Percentiles rank a stretch among this genome's conserved stretches.
These are phyloP conservation scores for Tephrocybe rancida DNA, from an alignment of 768 basidiomycete species.

Conservation along the genomic window DNA sequence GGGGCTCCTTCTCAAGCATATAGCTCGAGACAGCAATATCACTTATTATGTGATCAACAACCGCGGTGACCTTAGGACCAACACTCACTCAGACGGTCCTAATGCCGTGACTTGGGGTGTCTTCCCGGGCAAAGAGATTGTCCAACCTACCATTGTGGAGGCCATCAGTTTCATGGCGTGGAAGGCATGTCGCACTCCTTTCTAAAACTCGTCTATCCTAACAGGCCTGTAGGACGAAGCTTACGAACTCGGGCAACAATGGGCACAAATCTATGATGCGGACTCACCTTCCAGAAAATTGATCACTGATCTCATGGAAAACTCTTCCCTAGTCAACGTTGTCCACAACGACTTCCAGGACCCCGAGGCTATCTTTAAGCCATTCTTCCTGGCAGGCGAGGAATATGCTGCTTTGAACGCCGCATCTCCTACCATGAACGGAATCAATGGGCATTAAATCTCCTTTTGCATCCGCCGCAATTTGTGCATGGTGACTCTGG, in stretches of 20 bases:
- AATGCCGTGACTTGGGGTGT: constrained; percentile 99
- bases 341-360: constrained; percentile 96
- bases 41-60: constrained; percentile 99
- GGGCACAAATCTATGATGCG: constrained; percentile 85
- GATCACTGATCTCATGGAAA: constrained; percentile 79
- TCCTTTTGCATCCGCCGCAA: no score
- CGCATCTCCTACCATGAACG: constrained; percentile 40
- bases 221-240: constrained; percentile 80
- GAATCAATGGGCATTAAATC: constrained; percentile 30
- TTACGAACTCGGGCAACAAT: constrained; percentile 88
- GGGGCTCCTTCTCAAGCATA: constrained; percentile 70
- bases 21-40: constrained; percentile 85
- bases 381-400: constrained; percentile 79
- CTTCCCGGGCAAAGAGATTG: constrained; percentile 95
- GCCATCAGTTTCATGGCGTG: constrained; percentile 98
- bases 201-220: background rate
- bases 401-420: constrained; percentile 49
- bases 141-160: constrained; percentile 96
- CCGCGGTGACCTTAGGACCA: constrained; percentile 91
- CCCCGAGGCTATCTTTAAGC: constrained; percentile 80
- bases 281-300: constrained; percentile 75
- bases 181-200: constrained; percentile 60
- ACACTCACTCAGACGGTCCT: constrained; percentile 92
- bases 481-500: no score
- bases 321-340: constrained; percentile 87